Base-by-base conservation (phyloP, 139 green algal genomes). In the Closterium sp. region DNA sequence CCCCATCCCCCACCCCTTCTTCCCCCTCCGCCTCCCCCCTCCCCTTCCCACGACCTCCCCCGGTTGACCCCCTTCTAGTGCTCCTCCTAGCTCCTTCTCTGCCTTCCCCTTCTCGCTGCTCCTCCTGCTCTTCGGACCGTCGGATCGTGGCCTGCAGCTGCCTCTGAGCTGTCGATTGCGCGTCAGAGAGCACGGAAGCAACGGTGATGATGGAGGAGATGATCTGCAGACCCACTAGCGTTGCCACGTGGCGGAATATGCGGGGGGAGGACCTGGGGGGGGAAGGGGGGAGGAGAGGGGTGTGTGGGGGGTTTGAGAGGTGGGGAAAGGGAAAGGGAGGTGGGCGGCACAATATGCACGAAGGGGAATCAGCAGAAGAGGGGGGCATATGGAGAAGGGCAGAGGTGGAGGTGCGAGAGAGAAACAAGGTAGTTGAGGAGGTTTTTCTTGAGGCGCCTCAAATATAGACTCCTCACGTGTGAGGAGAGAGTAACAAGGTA, bases 101-200 rank as follows among this genome's bases (percentile, higher is more conserved):
- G 21, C 30, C 28, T 28, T 86, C 12, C 83, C 21, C 83, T 86
- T 86, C 21, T 34, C 55, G 28, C 83, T 86, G n/a, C 83, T 32
- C 19, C 83, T 86, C 30, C 83, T 86, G 30, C 30, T 32, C 83
- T 33, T 86, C 83, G 2, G 30, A 33, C 83, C 30, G n/a, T 33
- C 83, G n/a, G 30, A 33, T 92, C 90, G 92, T 33, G 21, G 91
- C 91, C 25, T 93, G 84, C 34, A 94, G 92, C 76, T 94, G 92
- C 90, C 92, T 84, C 90, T 94, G 90, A 8, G 34, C 86, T 30
- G 92, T 94, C 31, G 93, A 85, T 30, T 91, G 76, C 32, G 90
- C 3, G 10, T 94, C 90, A 3, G 34, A 33, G 31, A 92, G 86
- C 3, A 35, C 83, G 12, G 43, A 87, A 21, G 92, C 92, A 16